Conservation (phyloP, 2,329 filamentous ascomycete genomes). For the Aspergillus proliferans region DNA sequence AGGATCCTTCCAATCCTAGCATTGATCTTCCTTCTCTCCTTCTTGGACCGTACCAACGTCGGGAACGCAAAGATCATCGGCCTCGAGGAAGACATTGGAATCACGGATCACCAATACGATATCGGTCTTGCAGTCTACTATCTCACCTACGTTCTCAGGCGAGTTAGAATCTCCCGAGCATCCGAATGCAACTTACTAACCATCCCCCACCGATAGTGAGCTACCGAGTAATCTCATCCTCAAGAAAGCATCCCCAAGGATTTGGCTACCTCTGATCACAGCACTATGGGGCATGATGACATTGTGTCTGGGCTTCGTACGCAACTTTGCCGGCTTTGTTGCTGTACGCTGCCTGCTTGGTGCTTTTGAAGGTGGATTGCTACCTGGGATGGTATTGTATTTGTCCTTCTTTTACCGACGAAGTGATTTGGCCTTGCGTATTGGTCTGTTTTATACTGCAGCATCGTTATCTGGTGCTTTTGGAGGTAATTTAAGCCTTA, state of each 20-base stretch:
- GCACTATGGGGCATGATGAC: constrained; percentile 54
- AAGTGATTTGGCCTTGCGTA: constrained; percentile 55
- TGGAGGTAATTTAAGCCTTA: constrained; percentile 38
- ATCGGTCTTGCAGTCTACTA: constrained; percentile 61
- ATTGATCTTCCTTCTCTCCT: constrained; percentile 59
- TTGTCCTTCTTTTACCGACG: constrained; percentile 58
- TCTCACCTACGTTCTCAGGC: constrained; percentile 53
- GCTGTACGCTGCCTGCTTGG: constrained; percentile 58
- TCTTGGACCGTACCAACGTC: constrained; percentile 65
- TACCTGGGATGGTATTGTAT: constrained; percentile 63
- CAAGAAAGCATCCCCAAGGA: constrained; percentile 54
- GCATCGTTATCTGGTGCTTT: constrained; percentile 61
- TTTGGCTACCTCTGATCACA: constrained; percentile 56
- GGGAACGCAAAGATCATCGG: constrained; percentile 64
- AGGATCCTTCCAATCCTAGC: constrained; percentile 60
- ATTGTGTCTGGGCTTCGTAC: constrained; percentile 34
- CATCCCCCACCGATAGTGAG: constrained; percentile 41
- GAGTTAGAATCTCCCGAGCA: constrained; percentile 7
- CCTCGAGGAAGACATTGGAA: constrained; percentile 52
- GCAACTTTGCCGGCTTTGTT: constrained; percentile 49
- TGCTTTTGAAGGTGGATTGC: constrained; percentile 57
- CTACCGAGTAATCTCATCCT: constrained; percentile 59
- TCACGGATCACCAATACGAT: constrained; percentile 59
- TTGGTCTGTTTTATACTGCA: constrained; percentile 63
- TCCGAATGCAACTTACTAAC: background rate